These are phyloP conservation scores for Sordaria brevicollis DNA, from an alignment of 495 filamentous ascomycete genomes.

Conservation along the genomic window DNA sequence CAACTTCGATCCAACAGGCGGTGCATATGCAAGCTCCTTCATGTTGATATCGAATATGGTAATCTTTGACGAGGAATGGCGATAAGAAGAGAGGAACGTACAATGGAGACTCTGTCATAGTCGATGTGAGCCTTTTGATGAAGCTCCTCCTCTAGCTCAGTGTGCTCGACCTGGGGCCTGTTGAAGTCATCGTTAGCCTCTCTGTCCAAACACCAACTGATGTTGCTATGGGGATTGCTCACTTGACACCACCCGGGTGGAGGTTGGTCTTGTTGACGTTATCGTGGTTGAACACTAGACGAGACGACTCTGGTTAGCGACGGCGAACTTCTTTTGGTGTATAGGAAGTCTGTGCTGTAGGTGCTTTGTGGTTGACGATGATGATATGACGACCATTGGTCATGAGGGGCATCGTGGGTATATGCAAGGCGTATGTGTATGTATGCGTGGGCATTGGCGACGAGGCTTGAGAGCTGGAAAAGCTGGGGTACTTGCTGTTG, in stretches of 20 bases:
- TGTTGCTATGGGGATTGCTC: conserved; percentile 32
- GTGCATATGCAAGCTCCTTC: neutral
- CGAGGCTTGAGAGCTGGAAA: neutral
- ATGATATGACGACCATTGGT: neutral
- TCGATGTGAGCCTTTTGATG: conserved; percentile 98
- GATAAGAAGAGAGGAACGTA: conserved; percentile 18
- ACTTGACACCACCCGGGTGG: conserved; percentile 87
- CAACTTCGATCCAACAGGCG: neutral
- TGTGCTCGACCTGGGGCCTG: conserved; percentile 79
- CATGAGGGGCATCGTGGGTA: neutral
- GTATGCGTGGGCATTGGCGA: neutral
- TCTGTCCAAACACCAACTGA: conserved; percentile 5
- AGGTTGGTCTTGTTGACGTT: conserved; percentile 82
- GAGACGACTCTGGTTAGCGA: neutral
- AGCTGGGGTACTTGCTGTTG: conserved; percentile 29
- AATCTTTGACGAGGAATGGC: conserved; percentile 18
- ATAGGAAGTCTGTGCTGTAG: conserved; percentile 29
- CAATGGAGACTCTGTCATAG: conserved; percentile 97
- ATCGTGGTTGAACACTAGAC: conserved; percentile 51
- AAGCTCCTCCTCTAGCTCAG: conserved; percentile 90
- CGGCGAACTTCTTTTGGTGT: conserved; percentile 16
- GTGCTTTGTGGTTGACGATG: neutral
- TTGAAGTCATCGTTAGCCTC: conserved; percentile 6
- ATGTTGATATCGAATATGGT: neutral
- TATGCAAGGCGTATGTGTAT: neutral